Conservation (phyloP, 768 basidiomycete genomes). For the Hericium coralloides region DNA sequence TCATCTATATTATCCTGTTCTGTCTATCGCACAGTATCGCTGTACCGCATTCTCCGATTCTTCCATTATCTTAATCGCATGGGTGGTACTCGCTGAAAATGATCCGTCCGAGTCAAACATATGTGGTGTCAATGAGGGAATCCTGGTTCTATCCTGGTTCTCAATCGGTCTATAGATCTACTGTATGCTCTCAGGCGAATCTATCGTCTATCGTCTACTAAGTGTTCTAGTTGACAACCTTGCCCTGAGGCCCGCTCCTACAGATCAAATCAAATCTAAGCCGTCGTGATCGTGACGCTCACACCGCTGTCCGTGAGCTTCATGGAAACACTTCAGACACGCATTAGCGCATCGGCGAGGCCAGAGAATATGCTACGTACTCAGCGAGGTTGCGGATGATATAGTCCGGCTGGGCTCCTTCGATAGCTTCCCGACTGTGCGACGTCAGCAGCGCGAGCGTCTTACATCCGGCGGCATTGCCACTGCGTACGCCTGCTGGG, state of each 20-base stretch:
- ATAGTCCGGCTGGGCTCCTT: conserved; percentile 53
- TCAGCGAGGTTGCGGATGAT: conserved; percentile 66
- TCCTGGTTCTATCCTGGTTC: too few species aligned
- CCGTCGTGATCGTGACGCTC: not conserved
- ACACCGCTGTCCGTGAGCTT: not conserved
- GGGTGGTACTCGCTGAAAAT: too few species aligned
- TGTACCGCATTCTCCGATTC: too few species aligned
- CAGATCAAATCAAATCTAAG: not conserved
- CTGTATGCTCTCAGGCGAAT: too few species aligned
- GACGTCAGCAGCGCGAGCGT: conserved; percentile 80
- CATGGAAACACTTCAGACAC: not conserved
- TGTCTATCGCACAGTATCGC: too few species aligned
- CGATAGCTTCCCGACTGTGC: conserved; percentile 61
- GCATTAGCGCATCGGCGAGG: not conserved
- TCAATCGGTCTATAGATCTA: too few species aligned
- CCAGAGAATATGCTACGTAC: conserved; percentile 2
- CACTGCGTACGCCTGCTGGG: conserved; percentile 75
- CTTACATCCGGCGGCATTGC: conserved; percentile 73
- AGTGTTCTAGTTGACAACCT: not conserved
- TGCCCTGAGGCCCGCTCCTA: not conserved
- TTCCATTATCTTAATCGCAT: too few species aligned
- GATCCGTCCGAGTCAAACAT: too few species aligned
- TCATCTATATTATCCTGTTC: too few species aligned
- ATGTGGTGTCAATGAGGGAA: too few species aligned
- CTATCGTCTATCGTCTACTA: too few species aligned